Conservation (phyloP, 23 red algal genomes). For the Gracilaria domingensis region DNA sequence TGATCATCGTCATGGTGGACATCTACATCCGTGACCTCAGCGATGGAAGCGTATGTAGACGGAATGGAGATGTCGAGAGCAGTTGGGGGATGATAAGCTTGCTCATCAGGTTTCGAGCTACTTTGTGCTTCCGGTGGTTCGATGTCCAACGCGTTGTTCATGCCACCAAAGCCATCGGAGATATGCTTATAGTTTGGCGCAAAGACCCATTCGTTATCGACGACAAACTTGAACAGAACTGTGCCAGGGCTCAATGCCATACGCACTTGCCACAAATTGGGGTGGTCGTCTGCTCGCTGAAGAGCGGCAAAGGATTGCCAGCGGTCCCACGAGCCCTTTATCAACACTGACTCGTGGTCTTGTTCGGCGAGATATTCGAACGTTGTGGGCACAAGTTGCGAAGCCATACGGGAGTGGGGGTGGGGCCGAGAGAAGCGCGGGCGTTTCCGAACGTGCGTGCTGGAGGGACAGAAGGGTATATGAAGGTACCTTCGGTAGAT, state of each 20-base stretch:
- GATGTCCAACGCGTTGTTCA: slow-evolving; percentile 15
- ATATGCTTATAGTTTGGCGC: slow-evolving; percentile 18
- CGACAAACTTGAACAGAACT: slow-evolving; percentile 62
- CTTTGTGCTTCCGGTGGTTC: neutral
- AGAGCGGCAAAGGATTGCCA: slow-evolving; percentile 27
- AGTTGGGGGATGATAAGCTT: neutral
- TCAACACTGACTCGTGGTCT: neutral
- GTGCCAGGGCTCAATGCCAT: neutral
- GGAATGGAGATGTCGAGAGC: neutral
- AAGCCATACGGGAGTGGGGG: too few species aligned
- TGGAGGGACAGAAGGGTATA: too few species aligned
- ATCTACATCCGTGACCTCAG: neutral
- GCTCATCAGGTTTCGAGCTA: neutral
- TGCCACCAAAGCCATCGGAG: slow-evolving; percentile 51
- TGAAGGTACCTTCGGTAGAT: too few species aligned
- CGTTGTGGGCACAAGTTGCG: neutral
- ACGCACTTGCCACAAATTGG: slow-evolving; percentile 12
- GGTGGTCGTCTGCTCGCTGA: neutral
- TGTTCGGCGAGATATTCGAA: slow-evolving; percentile 16
- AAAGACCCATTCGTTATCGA: slow-evolving; percentile 40
- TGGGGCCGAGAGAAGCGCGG: too few species aligned
- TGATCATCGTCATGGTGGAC: neutral
- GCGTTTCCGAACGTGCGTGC: too few species aligned
- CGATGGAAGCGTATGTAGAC: neutral
- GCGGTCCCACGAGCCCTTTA: slow-evolving; percentile 29